Evolutionary conservation across 1,284 basidiomycete species (phyloP).

Genomic region (Pterula multifida): DNA sequence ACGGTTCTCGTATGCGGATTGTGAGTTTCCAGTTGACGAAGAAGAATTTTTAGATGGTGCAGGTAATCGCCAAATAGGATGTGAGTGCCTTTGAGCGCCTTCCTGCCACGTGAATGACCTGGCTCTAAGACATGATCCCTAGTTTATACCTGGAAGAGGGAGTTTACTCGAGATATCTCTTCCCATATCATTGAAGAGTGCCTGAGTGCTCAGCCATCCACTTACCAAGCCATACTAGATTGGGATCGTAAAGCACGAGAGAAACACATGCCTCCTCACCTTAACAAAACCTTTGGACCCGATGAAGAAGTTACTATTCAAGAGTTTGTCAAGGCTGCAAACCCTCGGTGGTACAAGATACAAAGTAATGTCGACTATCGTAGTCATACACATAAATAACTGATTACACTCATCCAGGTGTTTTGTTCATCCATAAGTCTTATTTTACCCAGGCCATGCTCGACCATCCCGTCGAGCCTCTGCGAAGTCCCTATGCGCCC

Average conservation of each 20-base stretch:
- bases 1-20: constrained; percentile 42
- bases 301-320: constrained; percentile 22
- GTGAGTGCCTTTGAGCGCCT: constrained; percentile 20
- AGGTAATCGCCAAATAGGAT: constrained; percentile 33
- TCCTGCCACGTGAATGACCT: not conserved
- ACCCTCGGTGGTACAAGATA: constrained; percentile 1
- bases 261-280: constrained; percentile 34
- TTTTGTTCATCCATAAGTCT: constrained; percentile 45
- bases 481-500: constrained; percentile 50
- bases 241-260: constrained; percentile 47
- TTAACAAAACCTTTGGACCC: constrained; percentile 35
- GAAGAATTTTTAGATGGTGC: constrained; percentile 32
- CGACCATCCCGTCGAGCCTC: constrained; percentile 45
- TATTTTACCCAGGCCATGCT: constrained; percentile 53
- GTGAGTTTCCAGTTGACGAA: constrained; percentile 42
- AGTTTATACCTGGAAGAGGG: constrained; percentile 36
- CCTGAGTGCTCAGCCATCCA: constrained; percentile 35
- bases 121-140: not conserved
- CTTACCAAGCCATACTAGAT: constrained; percentile 42
- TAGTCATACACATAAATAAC: not conserved
- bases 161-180: constrained; percentile 37
- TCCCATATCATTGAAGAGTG: constrained; percentile 36
- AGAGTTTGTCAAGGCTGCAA: not conserved
- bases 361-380: not conserved
- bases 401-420: constrained; percentile 19